Conservation (phyloP, 2,329 filamentous ascomycete species). For the Ceratocystis papillata region DNA sequence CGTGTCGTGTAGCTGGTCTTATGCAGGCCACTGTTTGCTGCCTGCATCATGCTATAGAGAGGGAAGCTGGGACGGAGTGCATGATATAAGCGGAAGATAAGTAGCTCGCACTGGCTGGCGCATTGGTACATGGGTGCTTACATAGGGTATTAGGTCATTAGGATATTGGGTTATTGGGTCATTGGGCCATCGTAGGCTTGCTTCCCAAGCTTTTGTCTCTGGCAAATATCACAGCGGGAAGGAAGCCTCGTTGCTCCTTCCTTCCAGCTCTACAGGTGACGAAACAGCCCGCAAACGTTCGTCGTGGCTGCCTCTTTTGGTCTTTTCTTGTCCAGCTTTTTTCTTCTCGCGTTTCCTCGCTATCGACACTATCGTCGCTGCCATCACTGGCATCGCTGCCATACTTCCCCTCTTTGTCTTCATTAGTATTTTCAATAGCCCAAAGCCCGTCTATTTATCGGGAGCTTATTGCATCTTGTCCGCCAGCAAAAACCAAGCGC, state of each 20-base stretch:
- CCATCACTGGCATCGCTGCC: too few species aligned
- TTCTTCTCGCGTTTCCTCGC: not conserved
- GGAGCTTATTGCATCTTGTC: too few species aligned
- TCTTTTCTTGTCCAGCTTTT: not conserved
- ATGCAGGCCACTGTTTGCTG: not conserved
- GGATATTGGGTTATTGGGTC: too few species aligned
- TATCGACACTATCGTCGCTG: not conserved
- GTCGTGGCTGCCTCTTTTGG: not conserved
- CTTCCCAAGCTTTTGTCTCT: not conserved
- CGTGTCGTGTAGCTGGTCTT: not conserved
- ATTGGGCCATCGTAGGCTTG: too few species aligned
- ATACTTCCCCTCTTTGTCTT: too few species aligned
- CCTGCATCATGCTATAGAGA: not conserved
- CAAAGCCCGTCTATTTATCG: too few species aligned
- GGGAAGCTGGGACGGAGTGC: not conserved
- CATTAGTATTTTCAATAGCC: too few species aligned
- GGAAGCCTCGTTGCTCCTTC: conserved; percentile 11
- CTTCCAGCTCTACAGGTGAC: not conserved
- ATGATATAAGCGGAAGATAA: not conserved
- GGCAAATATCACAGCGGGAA: not conserved
- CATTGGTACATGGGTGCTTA: too few species aligned
- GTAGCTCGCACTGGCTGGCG: not conserved
- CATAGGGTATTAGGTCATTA: too few species aligned
- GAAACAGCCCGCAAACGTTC: not conserved
- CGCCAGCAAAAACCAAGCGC: too few species aligned